Conservation (phyloP, 805 yeast genomes). For the Metschnikowia lachancei region DNA sequence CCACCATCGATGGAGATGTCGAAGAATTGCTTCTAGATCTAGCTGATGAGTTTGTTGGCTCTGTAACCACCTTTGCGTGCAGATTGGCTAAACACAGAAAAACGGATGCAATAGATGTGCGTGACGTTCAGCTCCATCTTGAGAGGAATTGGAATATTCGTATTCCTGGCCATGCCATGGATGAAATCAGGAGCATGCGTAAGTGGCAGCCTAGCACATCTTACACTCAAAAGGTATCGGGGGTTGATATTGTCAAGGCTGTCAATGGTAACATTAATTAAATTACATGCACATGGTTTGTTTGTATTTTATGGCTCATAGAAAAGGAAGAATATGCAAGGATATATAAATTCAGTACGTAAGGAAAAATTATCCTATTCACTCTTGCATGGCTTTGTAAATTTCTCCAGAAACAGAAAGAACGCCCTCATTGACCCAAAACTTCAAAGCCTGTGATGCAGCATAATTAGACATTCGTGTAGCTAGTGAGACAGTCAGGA, state of each 20-base stretch:
- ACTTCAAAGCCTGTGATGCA: conserved; percentile 37
- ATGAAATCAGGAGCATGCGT: conserved; percentile 77
- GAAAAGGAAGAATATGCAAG: not conserved
- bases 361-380: not conserved
- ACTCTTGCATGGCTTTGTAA: conserved; percentile 6
- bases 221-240: conserved; percentile 65
- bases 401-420: conserved; percentile 25
- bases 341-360: not conserved
- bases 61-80: conserved; percentile 91
- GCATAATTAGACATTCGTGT: conserved; percentile 23
- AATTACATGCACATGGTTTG: not conserved
- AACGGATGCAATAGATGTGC: conserved; percentile 79
- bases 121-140: conserved; percentile 86
- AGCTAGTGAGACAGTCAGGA: conserved; percentile 22
- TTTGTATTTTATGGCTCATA: not conserved
- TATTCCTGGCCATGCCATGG: conserved; percentile 89
- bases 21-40: conserved; percentile 86
- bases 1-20: conserved; percentile 90
- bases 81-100: conserved; percentile 92
- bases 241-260: conserved; percentile 62
- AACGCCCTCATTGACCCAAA: conserved; percentile 65
- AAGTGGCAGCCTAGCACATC: conserved; percentile 65
- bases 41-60: conserved; percentile 92
- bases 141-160: conserved; percentile 94
- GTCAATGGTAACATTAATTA: conserved; percentile 48